Conservation (phyloP, 257 asterid species). For the Eustoma russellianum region DNA sequence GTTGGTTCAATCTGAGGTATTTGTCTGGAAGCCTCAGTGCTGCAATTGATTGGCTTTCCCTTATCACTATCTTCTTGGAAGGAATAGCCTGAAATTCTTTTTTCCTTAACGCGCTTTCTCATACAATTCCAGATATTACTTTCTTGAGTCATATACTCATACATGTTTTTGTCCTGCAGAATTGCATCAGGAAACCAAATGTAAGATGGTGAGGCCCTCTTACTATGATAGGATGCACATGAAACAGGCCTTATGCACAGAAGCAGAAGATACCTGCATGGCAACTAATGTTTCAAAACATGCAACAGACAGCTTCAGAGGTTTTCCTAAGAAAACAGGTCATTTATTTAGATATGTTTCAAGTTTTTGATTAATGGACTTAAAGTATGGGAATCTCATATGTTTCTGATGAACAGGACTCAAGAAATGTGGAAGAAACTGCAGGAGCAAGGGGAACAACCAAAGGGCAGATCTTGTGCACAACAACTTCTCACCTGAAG, state of each 20-base stretch:
- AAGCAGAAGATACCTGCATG: constrained; percentile 26
- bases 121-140: too few relatives aligned
- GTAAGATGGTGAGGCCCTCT: constrained; percentile 43
- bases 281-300: constrained; percentile 22
- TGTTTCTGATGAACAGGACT: constrained; percentile 23
- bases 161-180: not conserved
- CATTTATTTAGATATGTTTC: not conserved
- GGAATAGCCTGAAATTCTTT: too few relatives aligned
- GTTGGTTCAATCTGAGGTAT: too few relatives aligned
- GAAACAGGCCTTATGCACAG: constrained; percentile 32
- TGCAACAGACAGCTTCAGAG: constrained; percentile 36
- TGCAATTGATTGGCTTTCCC: too few relatives aligned
- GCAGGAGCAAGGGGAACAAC: constrained; percentile 35
- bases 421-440: constrained; percentile 47
- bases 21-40: too few relatives aligned
- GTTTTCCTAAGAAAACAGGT: constrained; percentile 54
- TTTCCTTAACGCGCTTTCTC: too few relatives aligned
- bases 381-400: not conserved
- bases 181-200: not conserved
- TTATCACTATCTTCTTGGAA: too few relatives aligned
- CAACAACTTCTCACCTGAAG: constrained; percentile 63
- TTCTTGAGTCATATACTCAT: too few relatives aligned
- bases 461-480: constrained; percentile 30
- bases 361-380: not conserved
- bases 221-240: constrained; percentile 25